Conservation (phyloP, 2,329 filamentous ascomycete species). For the Cladorrhinum sp. region DNA sequence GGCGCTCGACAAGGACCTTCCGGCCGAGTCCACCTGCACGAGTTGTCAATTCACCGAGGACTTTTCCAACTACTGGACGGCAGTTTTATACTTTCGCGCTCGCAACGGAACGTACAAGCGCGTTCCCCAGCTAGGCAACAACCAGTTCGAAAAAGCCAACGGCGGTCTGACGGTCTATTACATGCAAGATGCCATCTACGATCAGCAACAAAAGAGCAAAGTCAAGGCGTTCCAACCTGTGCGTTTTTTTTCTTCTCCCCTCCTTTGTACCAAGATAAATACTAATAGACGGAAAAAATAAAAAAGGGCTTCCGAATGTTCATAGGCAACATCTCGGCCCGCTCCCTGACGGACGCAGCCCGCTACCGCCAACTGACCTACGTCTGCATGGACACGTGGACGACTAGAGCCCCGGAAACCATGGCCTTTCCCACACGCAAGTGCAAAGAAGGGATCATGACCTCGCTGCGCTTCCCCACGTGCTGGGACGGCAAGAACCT, state of each 20-base stretch:
- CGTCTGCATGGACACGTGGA: slow-evolving; percentile 25
- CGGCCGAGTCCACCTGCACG: slow-evolving; percentile 8
- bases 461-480: slow-evolving; percentile 25
- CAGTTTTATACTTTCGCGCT: slow-evolving; percentile 10
- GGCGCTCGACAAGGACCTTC: slow-evolving; percentile 8
- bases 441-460: slow-evolving; percentile 23
- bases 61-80: slow-evolving; percentile 22
- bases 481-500: slow-evolving; percentile 46
- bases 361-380: slow-evolving; percentile 24
- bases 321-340: slow-evolving; percentile 7
- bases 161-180: slow-evolving; percentile 13
- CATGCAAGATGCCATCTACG: slow-evolving; percentile 13
- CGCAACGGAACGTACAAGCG: slow-evolving; percentile 15
- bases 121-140: slow-evolving; percentile 11
- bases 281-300: no score
- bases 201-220: slow-evolving; percentile 19
- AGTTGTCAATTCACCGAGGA: slow-evolving; percentile 30
- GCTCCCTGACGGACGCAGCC: slow-evolving; percentile 14
- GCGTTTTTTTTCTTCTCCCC: slow-evolving; percentile 61
- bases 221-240: slow-evolving; percentile 19
- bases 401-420: slow-evolving; percentile 18
- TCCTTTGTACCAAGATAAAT: not conserved
- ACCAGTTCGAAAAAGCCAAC: slow-evolving; percentile 12
- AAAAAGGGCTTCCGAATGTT: slow-evolving; percentile 29
- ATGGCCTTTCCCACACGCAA: slow-evolving; percentile 20